These are phyloP conservation scores for Daldinia vernicosa DNA, from an alignment of 495 filamentous ascomycete genomes.

Conservation along the genomic window DNA sequence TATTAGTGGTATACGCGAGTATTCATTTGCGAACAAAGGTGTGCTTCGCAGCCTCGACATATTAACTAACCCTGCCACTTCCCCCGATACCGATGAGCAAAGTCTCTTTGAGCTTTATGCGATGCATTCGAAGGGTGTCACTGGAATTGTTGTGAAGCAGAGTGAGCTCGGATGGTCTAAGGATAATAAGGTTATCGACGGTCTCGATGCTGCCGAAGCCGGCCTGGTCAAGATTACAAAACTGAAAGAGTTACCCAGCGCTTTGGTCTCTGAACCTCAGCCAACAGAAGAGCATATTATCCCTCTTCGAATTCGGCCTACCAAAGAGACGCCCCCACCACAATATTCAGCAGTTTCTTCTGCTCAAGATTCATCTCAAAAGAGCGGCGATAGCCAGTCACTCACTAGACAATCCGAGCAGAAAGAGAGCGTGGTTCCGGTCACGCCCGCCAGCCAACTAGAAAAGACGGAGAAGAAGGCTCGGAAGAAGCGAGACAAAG, in stretches of 20 bases:
- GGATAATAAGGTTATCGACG: constrained; percentile 82
- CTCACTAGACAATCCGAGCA: constrained; percentile 46
- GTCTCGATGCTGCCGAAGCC: constrained; percentile 75
- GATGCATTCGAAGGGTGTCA: constrained; percentile 96
- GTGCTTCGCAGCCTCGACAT: constrained; percentile 90
- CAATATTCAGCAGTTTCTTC: constrained; percentile 24
- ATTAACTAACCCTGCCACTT: constrained; percentile 66
- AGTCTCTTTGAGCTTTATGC: constrained; percentile 92
- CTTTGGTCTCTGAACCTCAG: constrained; percentile 45
- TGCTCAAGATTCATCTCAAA: constrained; percentile 26
- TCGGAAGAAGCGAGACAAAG: constrained; percentile 57
- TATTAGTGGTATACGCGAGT: constrained; percentile 93
- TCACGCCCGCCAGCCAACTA: constrained; percentile 49
- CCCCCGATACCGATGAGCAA: constrained; percentile 63
- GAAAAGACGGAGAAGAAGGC: constrained; percentile 59
- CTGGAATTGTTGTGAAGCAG: constrained; percentile 82
- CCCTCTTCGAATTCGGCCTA: constrained; percentile 50
- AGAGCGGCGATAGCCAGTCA: constrained; percentile 24
- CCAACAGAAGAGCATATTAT: constrained; percentile 37
- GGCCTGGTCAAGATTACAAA: constrained; percentile 63
- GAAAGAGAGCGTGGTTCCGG: constrained; percentile 50
- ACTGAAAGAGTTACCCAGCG: constrained; percentile 50
- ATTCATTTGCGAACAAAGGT: constrained; percentile 89
- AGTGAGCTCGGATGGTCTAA: constrained; percentile 87
- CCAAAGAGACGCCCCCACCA: constrained; percentile 51